Base-by-base conservation (phyloP, 2,329 filamentous ascomycete species). In the Alternaria longipes region DNA sequence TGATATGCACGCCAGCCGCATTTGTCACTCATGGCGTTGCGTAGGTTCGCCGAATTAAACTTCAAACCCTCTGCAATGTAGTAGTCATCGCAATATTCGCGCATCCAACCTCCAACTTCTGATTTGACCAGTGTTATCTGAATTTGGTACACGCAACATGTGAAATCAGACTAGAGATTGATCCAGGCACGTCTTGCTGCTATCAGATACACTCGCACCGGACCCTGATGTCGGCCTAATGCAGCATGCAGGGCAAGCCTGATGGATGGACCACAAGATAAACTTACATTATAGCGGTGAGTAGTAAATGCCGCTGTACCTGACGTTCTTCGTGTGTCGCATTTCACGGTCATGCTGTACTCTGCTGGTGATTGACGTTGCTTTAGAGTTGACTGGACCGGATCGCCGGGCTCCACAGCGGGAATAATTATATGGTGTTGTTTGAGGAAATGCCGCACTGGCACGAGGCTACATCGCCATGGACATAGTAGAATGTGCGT, bases 361-460 rank as follows among this genome's bases (percentile, higher is more conserved):
- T 45, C 30, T 64, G 40, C 24, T 26, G 47, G 41, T 60, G 49
- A 44, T 38, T 57, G 65, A 61, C 63, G 63, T 68, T 58, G 56
- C 54, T 68, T 68, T 68, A 66, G 63, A 66, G 65, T 66, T 66
- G 61, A 50, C 45, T 57, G 44, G 51, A 47, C 24, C 53, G 26
- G 65, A 65, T 65, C 60, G 63, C 55, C 59, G 26, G 52, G 60
- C 40, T 61, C 61, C 65, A 66, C 61, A 41, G 55, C 59, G 57
- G 47, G 36, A 57, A 58, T 59, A 49, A 58, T 51, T 53, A 45
- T 26, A 56, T 56, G 60, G 51, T 58, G 58, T 42, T 56, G 60
- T 58, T 45, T 51, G 54, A 55, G 49, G 36, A 66, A 59, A 64
- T 66, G 45, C 58, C 56, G 59, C 60, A 57, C 12, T 34, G 30